Conservation (phyloP, 495 filamentous ascomycete genomes). For the Penicillium cinerascens region DNA sequence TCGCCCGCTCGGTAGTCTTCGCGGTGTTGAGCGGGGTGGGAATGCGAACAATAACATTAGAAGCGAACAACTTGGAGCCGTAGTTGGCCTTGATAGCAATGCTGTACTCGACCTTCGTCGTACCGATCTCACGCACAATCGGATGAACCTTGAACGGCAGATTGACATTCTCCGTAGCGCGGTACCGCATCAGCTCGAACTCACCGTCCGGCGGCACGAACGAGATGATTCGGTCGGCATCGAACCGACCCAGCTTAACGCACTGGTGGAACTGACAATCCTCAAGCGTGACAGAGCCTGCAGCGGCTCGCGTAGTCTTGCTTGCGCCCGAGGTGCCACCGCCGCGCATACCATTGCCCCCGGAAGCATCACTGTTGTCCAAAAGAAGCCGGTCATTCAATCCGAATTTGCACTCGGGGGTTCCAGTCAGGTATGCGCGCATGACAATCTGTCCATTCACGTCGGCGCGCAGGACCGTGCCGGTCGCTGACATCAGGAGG, state of each 20-base stretch:
- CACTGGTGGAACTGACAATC: constrained; percentile 99
- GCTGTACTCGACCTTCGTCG: constrained; percentile 97
- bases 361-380: constrained; percentile 64
- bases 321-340: constrained; percentile 38
- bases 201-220: constrained; percentile 98
- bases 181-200: constrained; percentile 99
- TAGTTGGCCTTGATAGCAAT: constrained; percentile 98
- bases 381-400: constrained; percentile 94
- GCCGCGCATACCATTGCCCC: constrained; percentile 40
- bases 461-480: constrained; percentile 92
- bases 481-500: constrained; percentile 94
- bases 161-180: constrained; percentile 99
- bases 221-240: constrained; percentile 94
- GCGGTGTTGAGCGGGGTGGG: constrained; percentile 97
- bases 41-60: constrained; percentile 93
- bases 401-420: constrained; percentile 98
- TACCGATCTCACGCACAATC: constrained; percentile 95
- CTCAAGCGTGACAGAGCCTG: constrained; percentile 92
- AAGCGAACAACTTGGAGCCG: constrained; percentile 92
- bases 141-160: constrained; percentile 98
- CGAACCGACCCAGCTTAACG: constrained; percentile 95
- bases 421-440: constrained; percentile 96
- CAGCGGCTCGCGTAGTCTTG: constrained; percentile 91
- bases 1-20: constrained; percentile 86
- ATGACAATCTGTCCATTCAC: constrained; percentile 98